Evolutionary conservation across 176 grass and related monocot genomes (phyloP), one percentile per base, ranked within the genome.

Genomic region (Pontederia paniculata): DNA sequence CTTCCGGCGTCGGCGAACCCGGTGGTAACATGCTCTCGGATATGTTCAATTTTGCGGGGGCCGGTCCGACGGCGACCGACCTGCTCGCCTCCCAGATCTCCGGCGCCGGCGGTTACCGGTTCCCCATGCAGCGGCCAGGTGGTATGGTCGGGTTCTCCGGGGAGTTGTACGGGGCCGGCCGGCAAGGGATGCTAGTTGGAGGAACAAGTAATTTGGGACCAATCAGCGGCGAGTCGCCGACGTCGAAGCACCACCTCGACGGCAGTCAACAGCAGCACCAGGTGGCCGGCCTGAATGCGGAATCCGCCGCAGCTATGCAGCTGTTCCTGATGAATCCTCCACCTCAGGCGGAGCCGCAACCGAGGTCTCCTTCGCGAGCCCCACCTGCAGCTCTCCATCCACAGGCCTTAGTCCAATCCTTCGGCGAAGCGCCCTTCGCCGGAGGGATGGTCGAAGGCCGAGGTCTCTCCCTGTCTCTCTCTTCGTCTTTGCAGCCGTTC

Each of bases 11-110:
- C 1, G 43, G 52, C 16, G 77, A 80, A 20, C 80, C 74, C n/a
- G 57, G 16, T 4, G 37, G 57, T 15, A 90, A 86, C 81, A 97
- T 97, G 93, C 71, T 97, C 22, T 86, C 86, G 1, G 93, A 97
- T 72, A 97, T 97, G 93, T 97, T 97, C 77, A 88, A 86, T 70
- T 97, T 88, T 60, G 70, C 76, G 13, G 65, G 70, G 7, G 13
- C 48, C 5, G 86, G 83, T 0, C 65, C 79, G 0, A 83, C 85
- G 51, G 71, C 83, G 12, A 74, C 80, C 55, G 86, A 97, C 73
- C 69, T 90, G 42, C 65, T 88, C 8, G 93, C 83, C 50, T 82
- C 74, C 84, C 86, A 90, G 83, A 90, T 97, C 80, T 75, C 25
- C 31, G 28, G 28, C 7, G 78, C 73, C 0, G 65, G 70, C 10